Base-by-base conservation (phyloP, 176 grass and related monocot genomes). In the Aegilops bicornis region DNA sequence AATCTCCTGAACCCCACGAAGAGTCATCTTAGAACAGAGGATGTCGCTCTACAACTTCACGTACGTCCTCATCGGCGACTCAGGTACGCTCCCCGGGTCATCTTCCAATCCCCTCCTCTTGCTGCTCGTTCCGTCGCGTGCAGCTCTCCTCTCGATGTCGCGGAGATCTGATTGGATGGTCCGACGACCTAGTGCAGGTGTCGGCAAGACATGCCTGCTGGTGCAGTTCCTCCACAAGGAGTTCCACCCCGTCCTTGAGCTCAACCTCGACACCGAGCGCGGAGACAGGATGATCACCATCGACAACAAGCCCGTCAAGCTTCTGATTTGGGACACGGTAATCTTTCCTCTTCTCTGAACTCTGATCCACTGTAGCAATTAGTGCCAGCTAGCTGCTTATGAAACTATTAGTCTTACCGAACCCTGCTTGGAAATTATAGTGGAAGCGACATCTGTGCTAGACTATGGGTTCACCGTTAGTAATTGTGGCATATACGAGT, bases 31-130 rank as follows among this genome's bases (percentile, higher is more conserved):
- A 36, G 6, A 36, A 10, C 16, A 23, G 36, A 4, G 72, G 24
- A 95, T 98, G 96, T 98, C 93, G 84, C 95, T 91, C 65, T 95
- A 98, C 83, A 88, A 94, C 68, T 98, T 98, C 93, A 98, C 95
- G 72, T 98, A 98, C 81, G 95, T 98, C 89, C 91, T 98, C 90
- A 98, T 98, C 91, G 91, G 93, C 42, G 93, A 98, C 73, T 95
- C 96, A 83, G 91, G 96, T 35, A 0, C 32, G 14, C 80, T 30
- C 11, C 6, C 50, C 8, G 0, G 40, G 0, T 33, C 32, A 43
- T 43, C 42, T 2, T 7, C 8, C 42, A 45, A 94, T 0, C 11
- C 56, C 1, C 35, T 27, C 5, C 24, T 68, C 64, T 27, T 24
- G 13, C 20, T 13, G 9, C 0, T 24, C 19, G 62, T 4, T 27